Evolutionary conservation across 768 basidiomycete species (phyloP).

Genomic region (Zangia roseola): DNA sequence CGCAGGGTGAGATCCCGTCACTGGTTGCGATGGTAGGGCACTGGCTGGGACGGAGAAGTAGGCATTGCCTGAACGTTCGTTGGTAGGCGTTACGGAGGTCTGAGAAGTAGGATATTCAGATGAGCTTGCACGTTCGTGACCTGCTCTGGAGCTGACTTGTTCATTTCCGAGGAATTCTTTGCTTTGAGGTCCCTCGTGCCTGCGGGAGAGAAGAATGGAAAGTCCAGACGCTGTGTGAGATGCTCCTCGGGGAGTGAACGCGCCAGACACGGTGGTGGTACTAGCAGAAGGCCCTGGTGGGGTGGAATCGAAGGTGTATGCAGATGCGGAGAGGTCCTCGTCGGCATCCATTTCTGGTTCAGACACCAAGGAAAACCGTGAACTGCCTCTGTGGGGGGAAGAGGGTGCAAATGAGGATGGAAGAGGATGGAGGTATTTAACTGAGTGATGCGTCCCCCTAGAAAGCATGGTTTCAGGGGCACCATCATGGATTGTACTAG

Average conservation of each 20-base stretch:
- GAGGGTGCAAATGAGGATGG: slow-evolving; percentile 26
- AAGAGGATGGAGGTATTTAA: slow-evolving; percentile 16
- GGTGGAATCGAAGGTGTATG: slow-evolving; percentile 28
- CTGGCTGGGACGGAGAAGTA: slow-evolving; percentile 4
- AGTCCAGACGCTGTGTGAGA: slow-evolving; percentile 31
- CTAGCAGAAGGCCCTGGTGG: slow-evolving; percentile 6
- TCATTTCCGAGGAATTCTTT: background rate
- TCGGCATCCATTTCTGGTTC: slow-evolving; percentile 23
- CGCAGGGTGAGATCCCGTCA: background rate
- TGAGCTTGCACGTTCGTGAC: background rate
- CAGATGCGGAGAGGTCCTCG: slow-evolving; percentile 29
- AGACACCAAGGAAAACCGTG: slow-evolving; percentile 22
- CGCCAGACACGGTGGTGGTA: slow-evolving; percentile 5
- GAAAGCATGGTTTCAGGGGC: slow-evolving; percentile 25
- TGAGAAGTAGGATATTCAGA: slow-evolving; percentile 12
- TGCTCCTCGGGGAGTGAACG: slow-evolving; percentile 23
- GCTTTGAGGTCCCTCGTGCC: slow-evolving; percentile 5
- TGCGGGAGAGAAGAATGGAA: slow-evolving; percentile 36
- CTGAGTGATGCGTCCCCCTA: slow-evolving; percentile 9
- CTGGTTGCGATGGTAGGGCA: background rate
- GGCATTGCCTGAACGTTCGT: slow-evolving; percentile 6
- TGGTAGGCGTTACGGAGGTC: slow-evolving; percentile 20
- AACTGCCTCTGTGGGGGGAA: slow-evolving; percentile 24
- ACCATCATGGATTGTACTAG: slow-evolving; percentile 20
- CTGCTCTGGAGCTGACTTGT: background rate